A percentile compares a stretch with the other conserved stretches of the same genome.
Conservation (phyloP, 177 flowering plant genomes). For the Telopea speciosissima region DNA sequence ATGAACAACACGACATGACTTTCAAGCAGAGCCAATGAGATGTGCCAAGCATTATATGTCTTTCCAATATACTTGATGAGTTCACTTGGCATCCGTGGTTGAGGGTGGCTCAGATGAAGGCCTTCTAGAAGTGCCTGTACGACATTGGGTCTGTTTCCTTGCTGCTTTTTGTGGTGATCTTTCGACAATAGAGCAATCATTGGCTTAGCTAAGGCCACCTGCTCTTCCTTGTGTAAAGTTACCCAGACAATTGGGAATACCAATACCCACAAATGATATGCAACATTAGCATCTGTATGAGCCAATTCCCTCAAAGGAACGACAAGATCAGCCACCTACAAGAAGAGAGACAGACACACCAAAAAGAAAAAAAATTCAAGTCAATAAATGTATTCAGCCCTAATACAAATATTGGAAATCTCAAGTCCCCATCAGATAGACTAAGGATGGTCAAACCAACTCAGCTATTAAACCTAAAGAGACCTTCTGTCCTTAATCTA, state of each 20-base stretch:
- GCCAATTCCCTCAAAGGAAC: conserved; percentile 91
- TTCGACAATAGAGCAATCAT: conserved; percentile 86
- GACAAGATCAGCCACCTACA: conserved; percentile 86
- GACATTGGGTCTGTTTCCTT: conserved; percentile 81
- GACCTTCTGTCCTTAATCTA: no score
- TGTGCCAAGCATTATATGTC: conserved; percentile 98
- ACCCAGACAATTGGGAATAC: conserved; percentile 99
- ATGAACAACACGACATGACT: conserved; percentile 90
- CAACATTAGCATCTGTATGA: conserved; percentile 92
- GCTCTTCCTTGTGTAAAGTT: conserved; percentile 86
- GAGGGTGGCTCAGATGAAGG: conserved; percentile 97
- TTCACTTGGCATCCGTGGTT: conserved; percentile 98
- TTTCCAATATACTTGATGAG: conserved; percentile 95
- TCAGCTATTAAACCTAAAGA: no score
- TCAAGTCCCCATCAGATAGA: neutral
- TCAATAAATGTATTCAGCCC: neutral
- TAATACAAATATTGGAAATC: neutral
- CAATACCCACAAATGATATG: conserved; percentile 94
- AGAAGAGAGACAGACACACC: conserved; percentile 2
- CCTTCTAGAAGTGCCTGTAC: conserved; percentile 99
- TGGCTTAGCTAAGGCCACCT: conserved; percentile 86
- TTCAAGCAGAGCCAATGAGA: conserved; percentile 81
- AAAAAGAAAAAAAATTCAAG: neutral
- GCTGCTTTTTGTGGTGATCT: conserved; percentile 96
- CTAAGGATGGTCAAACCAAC: neutral